A percentile compares a stretch with the other conserved stretches of the same genome.
Conservation (phyloP, 176 grass and related monocot genomes). For the Oryza australiensis region DNA sequence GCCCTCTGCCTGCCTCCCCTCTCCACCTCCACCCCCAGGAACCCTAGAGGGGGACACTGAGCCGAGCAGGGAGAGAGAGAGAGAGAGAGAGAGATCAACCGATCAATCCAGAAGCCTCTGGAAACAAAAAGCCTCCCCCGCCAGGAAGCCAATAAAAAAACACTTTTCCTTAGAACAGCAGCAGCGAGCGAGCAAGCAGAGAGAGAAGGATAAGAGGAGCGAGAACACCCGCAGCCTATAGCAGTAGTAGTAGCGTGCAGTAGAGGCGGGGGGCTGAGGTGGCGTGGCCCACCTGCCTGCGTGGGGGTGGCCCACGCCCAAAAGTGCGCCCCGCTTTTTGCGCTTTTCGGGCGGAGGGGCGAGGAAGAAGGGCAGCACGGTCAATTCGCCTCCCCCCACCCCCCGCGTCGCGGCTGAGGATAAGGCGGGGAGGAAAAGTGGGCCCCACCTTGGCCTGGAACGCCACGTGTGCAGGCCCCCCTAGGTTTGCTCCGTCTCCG, state of each 20-base stretch:
- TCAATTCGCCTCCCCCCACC: neutral
- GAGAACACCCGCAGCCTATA: neutral
- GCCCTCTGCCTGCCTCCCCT: neutral
- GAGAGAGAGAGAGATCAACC: neutral
- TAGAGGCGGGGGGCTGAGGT: constrained; percentile 31
- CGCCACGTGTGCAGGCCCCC: constrained; percentile 22
- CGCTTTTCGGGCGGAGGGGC: constrained; percentile 46
- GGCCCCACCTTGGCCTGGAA: neutral
- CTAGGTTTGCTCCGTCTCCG: neutral
- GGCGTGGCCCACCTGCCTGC: constrained; percentile 33
- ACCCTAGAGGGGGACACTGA: neutral
- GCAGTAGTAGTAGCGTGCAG: neutral
- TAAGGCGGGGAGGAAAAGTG: constrained; percentile 4
- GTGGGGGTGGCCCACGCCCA: constrained; percentile 7
- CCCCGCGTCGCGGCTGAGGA: neutral
- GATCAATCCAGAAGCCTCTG: constrained; percentile 15
- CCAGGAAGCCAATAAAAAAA: neutral
- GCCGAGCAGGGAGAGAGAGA: neutral
- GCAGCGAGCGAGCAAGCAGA: neutral
- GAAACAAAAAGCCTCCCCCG: neutral
- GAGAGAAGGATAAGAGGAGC: neutral
- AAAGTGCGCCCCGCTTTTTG: constrained; percentile 33
- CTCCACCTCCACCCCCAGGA: too few relatives aligned
- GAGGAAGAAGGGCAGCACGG: constrained; percentile 21
- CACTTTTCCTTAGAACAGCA: neutral